A percentile compares a stretch with the other conserved stretches of the same genome.
Conservation (phyloP, 768 basidiomycete genomes). For the Russula abietina region DNA sequence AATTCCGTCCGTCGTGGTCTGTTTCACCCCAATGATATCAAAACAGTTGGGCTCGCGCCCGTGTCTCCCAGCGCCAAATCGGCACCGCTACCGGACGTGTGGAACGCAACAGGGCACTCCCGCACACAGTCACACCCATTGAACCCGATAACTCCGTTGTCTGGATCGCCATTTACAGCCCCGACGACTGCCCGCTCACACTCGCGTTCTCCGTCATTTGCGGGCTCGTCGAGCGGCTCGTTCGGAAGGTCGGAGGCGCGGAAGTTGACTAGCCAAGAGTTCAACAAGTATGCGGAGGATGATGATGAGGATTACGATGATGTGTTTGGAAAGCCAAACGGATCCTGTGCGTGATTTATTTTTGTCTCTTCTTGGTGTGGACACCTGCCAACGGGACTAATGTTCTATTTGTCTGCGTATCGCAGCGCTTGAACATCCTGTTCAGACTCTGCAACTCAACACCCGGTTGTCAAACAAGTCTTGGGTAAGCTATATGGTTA, state of each 20-base stretch:
- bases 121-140: slow-evolving; percentile 51
- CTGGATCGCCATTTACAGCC: slow-evolving; percentile 35
- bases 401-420: neutral
- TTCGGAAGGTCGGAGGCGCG: slow-evolving; percentile 62
- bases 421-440: slow-evolving; percentile 50
- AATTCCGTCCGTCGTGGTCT: slow-evolving; percentile 67
- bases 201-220: slow-evolving; percentile 28
- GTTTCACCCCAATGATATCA: slow-evolving; percentile 87
- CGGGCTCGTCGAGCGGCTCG: slow-evolving; percentile 45
- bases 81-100: slow-evolving; percentile 56
- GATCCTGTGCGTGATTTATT: slow-evolving; percentile 44
- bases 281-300: slow-evolving; percentile 81
- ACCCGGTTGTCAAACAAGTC: slow-evolving; percentile 85
- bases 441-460: slow-evolving; percentile 77
- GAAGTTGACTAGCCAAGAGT: slow-evolving; percentile 52
- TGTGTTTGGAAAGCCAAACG: slow-evolving; percentile 77
- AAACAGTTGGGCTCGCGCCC: slow-evolving; percentile 55
- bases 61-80: slow-evolving; percentile 55
- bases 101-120: slow-evolving; percentile 20
- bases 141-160: slow-evolving; percentile 40
- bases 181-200: slow-evolving; percentile 30
- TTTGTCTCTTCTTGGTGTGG: neutral
- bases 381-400: slow-evolving; percentile 8
- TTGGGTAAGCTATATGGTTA: slow-evolving; percentile 50
- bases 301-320: slow-evolving; percentile 95